Conservation (phyloP, 2,329 filamentous ascomycete species). For the Phaeosphaeriaceae sp. region DNA sequence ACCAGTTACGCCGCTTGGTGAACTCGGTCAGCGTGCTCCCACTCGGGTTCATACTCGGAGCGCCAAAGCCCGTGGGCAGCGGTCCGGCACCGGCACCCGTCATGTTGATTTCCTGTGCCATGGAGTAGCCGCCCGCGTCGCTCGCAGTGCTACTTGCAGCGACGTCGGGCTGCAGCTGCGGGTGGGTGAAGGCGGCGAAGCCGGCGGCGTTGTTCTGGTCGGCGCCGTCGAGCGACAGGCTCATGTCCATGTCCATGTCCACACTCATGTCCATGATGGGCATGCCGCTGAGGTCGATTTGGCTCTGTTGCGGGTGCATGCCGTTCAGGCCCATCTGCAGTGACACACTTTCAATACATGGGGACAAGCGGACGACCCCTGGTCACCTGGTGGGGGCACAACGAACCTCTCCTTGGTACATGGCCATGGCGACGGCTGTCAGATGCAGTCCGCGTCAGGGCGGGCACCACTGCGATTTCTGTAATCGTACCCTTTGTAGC, state of each 20-base stretch:
- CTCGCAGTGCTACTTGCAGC: conserved; percentile 33
- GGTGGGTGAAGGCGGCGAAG: conserved; percentile 32
- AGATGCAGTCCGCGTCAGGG: conserved; percentile 2
- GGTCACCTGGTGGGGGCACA: conserved; percentile 12
- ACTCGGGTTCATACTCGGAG: conserved; percentile 50
- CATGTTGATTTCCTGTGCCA: conserved; percentile 39
- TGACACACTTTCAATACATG: conserved; percentile 28
- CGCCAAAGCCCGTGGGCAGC: conserved; percentile 63
- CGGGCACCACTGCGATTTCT: conserved; percentile 17
- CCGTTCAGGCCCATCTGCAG: conserved; percentile 40
- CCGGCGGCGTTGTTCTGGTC: conserved; percentile 23
- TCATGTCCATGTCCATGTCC: conserved; percentile 54
- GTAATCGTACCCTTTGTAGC: background rate
- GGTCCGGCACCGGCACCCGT: conserved; percentile 62
- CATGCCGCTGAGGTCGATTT: conserved; percentile 37
- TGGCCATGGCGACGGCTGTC: conserved; percentile 35
- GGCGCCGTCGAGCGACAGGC: conserved; percentile 45
- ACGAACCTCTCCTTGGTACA: conserved; percentile 43
- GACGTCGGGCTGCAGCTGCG: conserved; percentile 35
- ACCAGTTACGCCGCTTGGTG: conserved; percentile 78
- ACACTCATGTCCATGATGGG: conserved; percentile 53
- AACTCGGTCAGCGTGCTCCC: conserved; percentile 70
- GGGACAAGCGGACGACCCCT: conserved; percentile 10
- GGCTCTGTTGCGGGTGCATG: conserved; percentile 34
- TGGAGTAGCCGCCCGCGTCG: conserved; percentile 31